Evolutionary conservation across 208 protist genomes (phyloP).

Genomic region (Wallacemonas sp.): DNA sequence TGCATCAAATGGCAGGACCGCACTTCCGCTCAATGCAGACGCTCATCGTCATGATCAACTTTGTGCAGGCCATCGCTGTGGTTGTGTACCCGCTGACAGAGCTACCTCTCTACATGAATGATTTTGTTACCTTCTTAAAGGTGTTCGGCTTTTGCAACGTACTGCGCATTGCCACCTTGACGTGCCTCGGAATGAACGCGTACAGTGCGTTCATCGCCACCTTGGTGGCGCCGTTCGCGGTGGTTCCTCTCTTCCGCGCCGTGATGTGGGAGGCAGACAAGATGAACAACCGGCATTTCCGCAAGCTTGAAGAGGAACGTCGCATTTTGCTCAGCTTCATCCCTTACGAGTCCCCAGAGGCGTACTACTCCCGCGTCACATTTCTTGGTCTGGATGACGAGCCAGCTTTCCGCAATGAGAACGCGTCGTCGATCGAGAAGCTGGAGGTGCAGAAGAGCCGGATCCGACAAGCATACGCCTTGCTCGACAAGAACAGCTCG

Average conservation of each 20-base stretch:
- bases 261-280: constrained; percentile 31
- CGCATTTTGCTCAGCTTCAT: constrained; percentile 34
- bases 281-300: constrained; percentile 20
- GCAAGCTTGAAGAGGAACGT: constrained; percentile 20
- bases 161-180: constrained; percentile 22
- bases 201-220: constrained; percentile 24
- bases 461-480: constrained; percentile 43
- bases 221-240: constrained; percentile 13
- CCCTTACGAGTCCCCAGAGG: constrained; percentile 35
- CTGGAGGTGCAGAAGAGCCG: constrained; percentile 31
- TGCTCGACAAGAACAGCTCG: constrained; percentile 44
- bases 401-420: constrained; percentile 24
- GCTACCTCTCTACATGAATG: constrained; percentile 36
- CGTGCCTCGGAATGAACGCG: constrained; percentile 26
- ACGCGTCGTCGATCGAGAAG: constrained; percentile 15
- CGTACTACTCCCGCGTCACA: constrained; percentile 33
- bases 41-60: constrained; percentile 24
- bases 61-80: constrained; percentile 26
- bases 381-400: constrained; percentile 41
- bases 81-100: constrained; percentile 29
- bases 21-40: constrained; percentile 24
- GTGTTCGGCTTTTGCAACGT: constrained; percentile 24
- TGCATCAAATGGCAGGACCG: constrained; percentile 32
- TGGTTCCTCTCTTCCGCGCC: constrained; percentile 19
- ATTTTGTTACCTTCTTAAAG: constrained; percentile 24